Evolutionary conservation across 176 grass and related monocot genomes (phyloP).

Genomic region (Rhynchospora tenuis): DNA sequence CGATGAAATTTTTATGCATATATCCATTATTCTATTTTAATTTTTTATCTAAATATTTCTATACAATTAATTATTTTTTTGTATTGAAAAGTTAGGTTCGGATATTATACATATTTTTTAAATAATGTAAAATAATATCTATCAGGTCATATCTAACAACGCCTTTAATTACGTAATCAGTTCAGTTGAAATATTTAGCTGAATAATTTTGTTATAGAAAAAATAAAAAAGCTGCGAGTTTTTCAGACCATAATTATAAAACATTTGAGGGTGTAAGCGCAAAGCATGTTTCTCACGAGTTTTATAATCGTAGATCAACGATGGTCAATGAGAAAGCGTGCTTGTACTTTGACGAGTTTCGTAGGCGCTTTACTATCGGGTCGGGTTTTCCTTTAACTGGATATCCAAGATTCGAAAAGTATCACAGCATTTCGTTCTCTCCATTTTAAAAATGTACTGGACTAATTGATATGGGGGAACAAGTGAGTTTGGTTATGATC

Average conservation of each 20-base stretch:
- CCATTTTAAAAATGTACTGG: background rate
- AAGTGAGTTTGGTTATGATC: too few relatives aligned
- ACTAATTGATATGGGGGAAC: background rate
- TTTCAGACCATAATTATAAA: background rate
- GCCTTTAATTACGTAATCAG: too few relatives aligned
- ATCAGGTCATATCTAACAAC: too few relatives aligned
- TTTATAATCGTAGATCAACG: background rate
- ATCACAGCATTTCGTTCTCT: background rate
- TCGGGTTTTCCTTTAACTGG: background rate
- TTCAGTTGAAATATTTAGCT: background rate
- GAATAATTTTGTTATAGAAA: background rate
- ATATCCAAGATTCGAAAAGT: background rate
- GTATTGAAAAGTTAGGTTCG: too few relatives aligned
- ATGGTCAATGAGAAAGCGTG: conserved; percentile 3
- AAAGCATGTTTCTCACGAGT: background rate
- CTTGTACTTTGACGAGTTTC: conserved; percentile 1
- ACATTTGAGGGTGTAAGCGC: background rate
- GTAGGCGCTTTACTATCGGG: background rate
- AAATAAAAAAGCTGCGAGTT: too few relatives aligned
- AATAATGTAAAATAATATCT: too few relatives aligned
- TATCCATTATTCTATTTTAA: too few relatives aligned
- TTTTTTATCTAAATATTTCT: too few relatives aligned
- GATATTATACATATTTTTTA: too few relatives aligned
- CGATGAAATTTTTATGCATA: too few relatives aligned
- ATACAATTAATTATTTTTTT: too few relatives aligned